phyloP scores from a whole-genome alignment of 495 filamentous ascomycete genomes.

The Cercophora scortea region DNA sequence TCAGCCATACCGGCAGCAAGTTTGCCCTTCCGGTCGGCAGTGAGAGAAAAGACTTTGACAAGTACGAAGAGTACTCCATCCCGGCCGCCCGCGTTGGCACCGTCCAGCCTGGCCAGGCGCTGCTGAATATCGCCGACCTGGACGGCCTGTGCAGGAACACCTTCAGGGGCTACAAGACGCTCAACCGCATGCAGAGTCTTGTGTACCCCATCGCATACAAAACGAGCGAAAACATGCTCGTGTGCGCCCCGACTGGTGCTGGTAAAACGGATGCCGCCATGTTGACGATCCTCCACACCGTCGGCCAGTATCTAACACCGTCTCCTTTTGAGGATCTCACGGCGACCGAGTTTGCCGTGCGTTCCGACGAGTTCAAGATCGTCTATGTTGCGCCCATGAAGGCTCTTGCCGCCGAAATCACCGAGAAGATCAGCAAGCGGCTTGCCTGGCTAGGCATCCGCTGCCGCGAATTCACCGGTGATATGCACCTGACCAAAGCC shows the following conservation, averaged over 20 bases:
- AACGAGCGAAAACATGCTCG: constrained; percentile 96
- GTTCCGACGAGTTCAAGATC: constrained; percentile 89
- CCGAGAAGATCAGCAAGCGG: constrained; percentile 89
- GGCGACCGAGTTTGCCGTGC: constrained; percentile 67
- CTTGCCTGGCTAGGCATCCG: constrained; percentile 86
- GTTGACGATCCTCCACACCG: constrained; percentile 83
- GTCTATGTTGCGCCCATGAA: constrained; percentile 99
- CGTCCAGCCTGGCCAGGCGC: constrained; percentile 58
- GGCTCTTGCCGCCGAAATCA: constrained; percentile 91
- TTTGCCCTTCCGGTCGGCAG: constrained; percentile 68
- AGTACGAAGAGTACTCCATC: constrained; percentile 82
- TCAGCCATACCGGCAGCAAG: constrained; percentile 65
- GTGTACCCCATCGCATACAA: constrained; percentile 94
- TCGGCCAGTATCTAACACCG: constrained; percentile 76
- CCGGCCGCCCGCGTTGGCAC: constrained; percentile 76
- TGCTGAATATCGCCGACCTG: constrained; percentile 72
- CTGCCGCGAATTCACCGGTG: constrained; percentile 87
- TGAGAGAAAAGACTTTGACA: constrained; percentile 44
- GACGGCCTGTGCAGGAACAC: constrained; percentile 87
- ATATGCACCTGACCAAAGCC: constrained; percentile 97
- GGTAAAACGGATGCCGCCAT: constrained; percentile 98
- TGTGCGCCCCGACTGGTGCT: constrained; percentile 96
- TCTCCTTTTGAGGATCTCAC: constrained; percentile 67
- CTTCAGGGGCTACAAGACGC: constrained; percentile 84
- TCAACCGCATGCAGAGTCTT: constrained; percentile 97